Base-by-base conservation (phyloP, 768 basidiomycete genomes). In the Trametes cubensis region DNA sequence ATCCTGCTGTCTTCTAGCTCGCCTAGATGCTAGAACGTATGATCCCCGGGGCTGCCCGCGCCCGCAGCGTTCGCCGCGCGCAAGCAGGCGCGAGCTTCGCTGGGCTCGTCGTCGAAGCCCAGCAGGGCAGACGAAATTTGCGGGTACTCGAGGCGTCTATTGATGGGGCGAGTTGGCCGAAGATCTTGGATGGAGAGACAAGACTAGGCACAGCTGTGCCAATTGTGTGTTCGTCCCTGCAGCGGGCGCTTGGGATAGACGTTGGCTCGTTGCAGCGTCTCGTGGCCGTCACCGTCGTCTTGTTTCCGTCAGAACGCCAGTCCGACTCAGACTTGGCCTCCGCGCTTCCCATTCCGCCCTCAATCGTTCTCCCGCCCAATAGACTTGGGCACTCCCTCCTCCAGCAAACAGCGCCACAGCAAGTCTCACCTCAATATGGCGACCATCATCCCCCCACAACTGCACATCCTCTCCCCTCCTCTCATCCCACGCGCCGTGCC, bases 341-440 rank as follows among this genome's bases (percentile, higher is more conserved):
- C 10, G 25, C 23, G 21, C 17, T 28, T n/a, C 14, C 18, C 30
- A 38, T 39, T 41, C 41, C 38, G 40, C 57, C 21, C 11, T 38
- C 17, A 45, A 40, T 21, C 49, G 49, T 59, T 59, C 58, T 41
- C 11, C 58, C 58, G 30, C 21, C 57, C 41, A 50, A 59, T 41
- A 51, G 41, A 52, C 58, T 38, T 25, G 40, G 11, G 48, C 20
- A 26, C 58, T 40, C 54, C 44, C n/a, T 21, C 40, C 41, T 39
- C 41, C 25, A 5, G 26, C 48, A 49, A 17, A 20, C 45, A 46
- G 15, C 45, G 44, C 44, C 55, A 34, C 47, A 13, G 11, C 15
- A n/a, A 51, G 58, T 59, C 25, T 59, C 58, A 59, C 40, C 58
- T 45, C 58, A 59, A 59, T 59, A 34, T 59, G 41, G 58, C 48